Evolutionary conservation across 441 rosid genomes (phyloP), one percentile per base, ranked within the genome.

Genomic region (Erodium trifolium): DNA sequence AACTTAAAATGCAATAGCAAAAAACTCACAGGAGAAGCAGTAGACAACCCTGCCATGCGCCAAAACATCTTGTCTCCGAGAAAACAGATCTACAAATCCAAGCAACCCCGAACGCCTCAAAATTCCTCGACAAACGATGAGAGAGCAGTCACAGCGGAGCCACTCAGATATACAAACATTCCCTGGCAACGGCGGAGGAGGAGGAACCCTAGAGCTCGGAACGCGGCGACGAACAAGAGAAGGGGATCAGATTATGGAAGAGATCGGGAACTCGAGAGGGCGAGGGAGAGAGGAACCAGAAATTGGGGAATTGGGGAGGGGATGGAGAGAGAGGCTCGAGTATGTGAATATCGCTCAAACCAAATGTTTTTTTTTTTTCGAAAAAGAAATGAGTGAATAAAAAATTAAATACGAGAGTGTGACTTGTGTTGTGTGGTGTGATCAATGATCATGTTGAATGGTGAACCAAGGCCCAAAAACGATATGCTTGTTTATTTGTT

Each of bases 11-110:
- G 65, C 1, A 43, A 37, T 65, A 37, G 63, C 66, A 59, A 10
- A 9, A 47, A 34, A 82, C 95, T 83, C 80, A 92, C 98, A 75
- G 96, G 95, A 76, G 98, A 90, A 19, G 96, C 92, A 68, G 96
- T 85, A 73, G 96, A 90, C 80, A 92, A 82, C 47, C 95, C 96
- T 17, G 95, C 82, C 95, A 92, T 90, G 60, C 93, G 96, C 98
- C 98, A 92, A 78, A 92, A 90, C 98, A 92, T 92, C 80, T 80
- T 87, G 70, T 12, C 51, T 35, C 9, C 39, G 14, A 31, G 66
- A n/a, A 63, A 11, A 7, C 66, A 63, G 66, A 63, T 63, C 66
- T 63, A 63, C 39, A 19, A 59, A 59, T 23, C 62, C 23, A 55
- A 8, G 19, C 62, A 60, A 59, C 64, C 59, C 18, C 6, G 14